A percentile compares a stretch with the other conserved stretches of the same genome.
Evolutionary conservation across 2,329 filamentous ascomycete genomes (phyloP).

Genomic region (Trichoderma sp.): DNA sequence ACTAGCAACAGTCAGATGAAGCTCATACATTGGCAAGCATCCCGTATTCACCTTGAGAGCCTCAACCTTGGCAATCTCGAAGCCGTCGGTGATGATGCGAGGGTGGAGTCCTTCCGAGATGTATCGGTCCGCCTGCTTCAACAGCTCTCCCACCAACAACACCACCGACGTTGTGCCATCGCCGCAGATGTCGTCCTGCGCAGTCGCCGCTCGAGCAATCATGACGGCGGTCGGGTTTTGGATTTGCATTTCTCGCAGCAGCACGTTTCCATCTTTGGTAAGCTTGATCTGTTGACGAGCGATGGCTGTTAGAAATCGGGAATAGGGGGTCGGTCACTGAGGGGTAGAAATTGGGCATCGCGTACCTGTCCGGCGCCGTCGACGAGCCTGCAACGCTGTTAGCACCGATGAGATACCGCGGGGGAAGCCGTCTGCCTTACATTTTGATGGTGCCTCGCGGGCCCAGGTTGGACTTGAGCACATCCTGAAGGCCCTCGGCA

Average conservation of each 20-base stretch:
- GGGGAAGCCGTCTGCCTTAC: constrained; percentile 44
- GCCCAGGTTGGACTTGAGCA: constrained; percentile 93
- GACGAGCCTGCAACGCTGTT: constrained; percentile 51
- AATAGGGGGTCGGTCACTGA: constrained; percentile 27
- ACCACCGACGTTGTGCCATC: constrained; percentile 98
- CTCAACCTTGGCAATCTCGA: constrained; percentile 93
- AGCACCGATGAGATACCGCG: background rate
- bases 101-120: constrained; percentile 97
- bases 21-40: constrained; percentile 13
- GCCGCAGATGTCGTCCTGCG: constrained; percentile 96
- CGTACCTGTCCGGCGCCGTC: constrained; percentile 66
- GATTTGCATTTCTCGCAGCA: constrained; percentile 80
- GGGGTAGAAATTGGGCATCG: constrained; percentile 28
- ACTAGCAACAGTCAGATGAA: constrained; percentile 49
- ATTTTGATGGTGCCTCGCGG: constrained; percentile 96
- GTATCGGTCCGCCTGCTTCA: constrained; percentile 96
- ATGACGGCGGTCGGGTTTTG: constrained; percentile 96
- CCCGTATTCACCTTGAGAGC: constrained; percentile 66
- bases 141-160: constrained; percentile 86
- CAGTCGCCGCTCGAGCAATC: constrained; percentile 81
- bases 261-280: constrained; percentile 96
- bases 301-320: constrained; percentile 29
- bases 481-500: constrained; percentile 89
- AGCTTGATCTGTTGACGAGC: constrained; percentile 74
- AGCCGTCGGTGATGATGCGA: constrained; percentile 93